A percentile compares a stretch with the other conserved stretches of the same genome.
These are phyloP conservation scores for Raddia distichophylla DNA, from an alignment of 176 grass and related monocot genomes.

Conservation along the genomic window DNA sequence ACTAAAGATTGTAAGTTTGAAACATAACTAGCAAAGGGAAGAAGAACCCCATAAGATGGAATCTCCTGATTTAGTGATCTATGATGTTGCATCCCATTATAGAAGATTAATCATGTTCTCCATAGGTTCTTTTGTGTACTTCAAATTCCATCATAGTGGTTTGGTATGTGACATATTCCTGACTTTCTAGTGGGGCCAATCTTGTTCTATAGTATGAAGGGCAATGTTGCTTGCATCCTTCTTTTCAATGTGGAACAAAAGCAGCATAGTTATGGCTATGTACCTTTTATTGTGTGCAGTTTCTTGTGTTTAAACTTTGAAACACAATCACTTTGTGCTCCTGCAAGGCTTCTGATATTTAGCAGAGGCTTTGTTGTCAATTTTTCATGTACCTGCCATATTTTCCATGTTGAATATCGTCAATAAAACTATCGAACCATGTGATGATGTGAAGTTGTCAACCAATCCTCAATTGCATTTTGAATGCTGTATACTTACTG, in stretches of 20 bases:
- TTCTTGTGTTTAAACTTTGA: not conserved
- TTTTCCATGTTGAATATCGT: not conserved
- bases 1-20: not conserved
- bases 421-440: not conserved
- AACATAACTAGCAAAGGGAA: not conserved
- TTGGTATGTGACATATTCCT: not conserved
- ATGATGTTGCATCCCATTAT: not conserved
- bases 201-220: not conserved
- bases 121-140: not conserved
- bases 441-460: not conserved
- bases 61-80: not conserved
- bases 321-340: not conserved
- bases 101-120: not conserved
- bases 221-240: not conserved
- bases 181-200: not conserved
- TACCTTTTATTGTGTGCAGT: not conserved
- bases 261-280: not conserved
- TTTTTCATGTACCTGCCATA: not conserved
- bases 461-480: not conserved
- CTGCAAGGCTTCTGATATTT: constrained; percentile 5
- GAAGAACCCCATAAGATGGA: not conserved
- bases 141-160: not conserved
- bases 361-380: not conserved
- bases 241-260: not conserved
- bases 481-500: constrained; percentile 4